Conservation (phyloP, 1,139 yeast species). For the Zhuliangozyma blackwelliae region DNA sequence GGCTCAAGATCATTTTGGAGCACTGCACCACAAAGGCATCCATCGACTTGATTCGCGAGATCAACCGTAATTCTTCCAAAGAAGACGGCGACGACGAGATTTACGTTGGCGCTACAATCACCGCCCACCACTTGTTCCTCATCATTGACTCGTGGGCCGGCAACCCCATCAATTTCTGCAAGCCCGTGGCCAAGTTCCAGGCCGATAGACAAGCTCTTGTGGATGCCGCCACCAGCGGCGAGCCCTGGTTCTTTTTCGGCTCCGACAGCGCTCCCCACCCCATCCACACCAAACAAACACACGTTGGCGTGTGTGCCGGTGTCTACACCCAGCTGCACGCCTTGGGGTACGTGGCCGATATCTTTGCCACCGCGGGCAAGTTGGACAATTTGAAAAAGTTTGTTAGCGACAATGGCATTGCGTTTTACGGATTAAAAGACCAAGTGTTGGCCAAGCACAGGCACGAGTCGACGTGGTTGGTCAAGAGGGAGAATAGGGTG, state of each 20-base stretch:
- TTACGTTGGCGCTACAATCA: slow-evolving; percentile 84
- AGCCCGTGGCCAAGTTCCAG: slow-evolving; percentile 96
- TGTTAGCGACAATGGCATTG: slow-evolving; percentile 69
- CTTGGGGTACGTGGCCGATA: slow-evolving; percentile 78
- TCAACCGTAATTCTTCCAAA: slow-evolving; percentile 64
- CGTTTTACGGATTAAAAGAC: slow-evolving; percentile 57
- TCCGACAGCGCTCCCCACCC: slow-evolving; percentile 99
- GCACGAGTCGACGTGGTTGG: slow-evolving; percentile 39
- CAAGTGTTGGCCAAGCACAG: slow-evolving; percentile 32
- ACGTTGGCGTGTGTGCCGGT: slow-evolving; percentile 91
- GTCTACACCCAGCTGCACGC: slow-evolving; percentile 88
- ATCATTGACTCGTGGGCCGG: slow-evolving; percentile 98
- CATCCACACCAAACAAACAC: slow-evolving; percentile 66
- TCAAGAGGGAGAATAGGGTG: slow-evolving; percentile 46
- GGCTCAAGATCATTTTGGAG: slow-evolving; percentile 80
- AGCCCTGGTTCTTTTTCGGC: slow-evolving; percentile 92
- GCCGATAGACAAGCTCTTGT: slow-evolving; percentile 75
- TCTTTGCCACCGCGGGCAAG: slow-evolving; percentile 65
- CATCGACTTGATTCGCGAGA: slow-evolving; percentile 63
- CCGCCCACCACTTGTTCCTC: slow-evolving; percentile 88
- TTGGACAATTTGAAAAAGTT: slow-evolving; percentile 66
- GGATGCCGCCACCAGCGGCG: slow-evolving; percentile 86
- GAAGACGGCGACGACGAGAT: slow-evolving; percentile 38
- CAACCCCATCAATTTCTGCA: slow-evolving; percentile 89
- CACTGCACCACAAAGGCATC: slow-evolving; percentile 95